Evolutionary conservation across 306 rosid species (phyloP).

Genomic region (Castanea sativa): DNA sequence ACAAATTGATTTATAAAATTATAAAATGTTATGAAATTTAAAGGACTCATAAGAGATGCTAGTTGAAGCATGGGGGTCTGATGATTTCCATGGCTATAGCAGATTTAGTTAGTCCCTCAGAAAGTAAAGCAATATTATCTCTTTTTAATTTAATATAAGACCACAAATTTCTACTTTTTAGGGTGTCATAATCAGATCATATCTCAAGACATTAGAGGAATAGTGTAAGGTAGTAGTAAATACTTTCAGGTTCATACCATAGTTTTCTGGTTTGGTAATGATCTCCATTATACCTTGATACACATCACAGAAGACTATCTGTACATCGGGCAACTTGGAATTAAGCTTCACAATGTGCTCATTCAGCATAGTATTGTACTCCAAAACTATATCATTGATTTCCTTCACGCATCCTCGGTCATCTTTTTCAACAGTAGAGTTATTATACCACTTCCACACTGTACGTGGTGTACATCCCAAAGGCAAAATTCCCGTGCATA

Average conservation of each 20-base stretch:
- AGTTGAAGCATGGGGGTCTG: not conserved
- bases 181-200: too few species aligned
- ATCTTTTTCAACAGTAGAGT: conserved; percentile 13
- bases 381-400: conserved; percentile 56
- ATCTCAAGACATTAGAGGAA: too few species aligned
- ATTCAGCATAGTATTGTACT: conserved; percentile 54
- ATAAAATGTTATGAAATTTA: too few species aligned
- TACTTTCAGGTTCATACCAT: conserved; percentile 39
- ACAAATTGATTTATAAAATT: too few species aligned
- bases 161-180: too few species aligned
- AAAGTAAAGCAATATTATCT: not conserved
- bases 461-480: conserved; percentile 72
- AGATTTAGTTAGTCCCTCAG: not conserved
- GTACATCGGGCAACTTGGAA: conserved; percentile 43
- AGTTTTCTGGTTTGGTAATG: conserved; percentile 37
- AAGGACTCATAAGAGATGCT: too few species aligned
- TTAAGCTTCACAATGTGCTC: conserved; percentile 44
- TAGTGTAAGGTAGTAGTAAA: not conserved
- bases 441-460: conserved; percentile 20
- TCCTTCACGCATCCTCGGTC: conserved; percentile 42
- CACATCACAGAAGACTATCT: conserved; percentile 69
- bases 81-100: not conserved
- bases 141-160: not conserved
- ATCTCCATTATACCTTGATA: conserved; percentile 65
- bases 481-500: conserved; percentile 71